These are phyloP conservation scores for Ambrosia trifida DNA, from an alignment of 129 eudicot species.

Conservation along the genomic window DNA sequence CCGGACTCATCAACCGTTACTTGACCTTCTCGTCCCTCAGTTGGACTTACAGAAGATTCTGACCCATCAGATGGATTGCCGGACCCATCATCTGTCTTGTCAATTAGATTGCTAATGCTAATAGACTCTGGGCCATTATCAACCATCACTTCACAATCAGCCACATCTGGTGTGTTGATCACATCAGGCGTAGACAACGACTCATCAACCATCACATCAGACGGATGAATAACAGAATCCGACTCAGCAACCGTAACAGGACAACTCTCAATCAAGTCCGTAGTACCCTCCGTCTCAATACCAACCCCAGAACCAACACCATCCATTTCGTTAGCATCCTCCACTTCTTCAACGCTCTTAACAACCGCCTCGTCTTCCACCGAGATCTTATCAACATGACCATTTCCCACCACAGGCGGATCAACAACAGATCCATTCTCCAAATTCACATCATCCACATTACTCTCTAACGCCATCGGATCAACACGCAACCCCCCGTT, in stretches of 20 bases:
- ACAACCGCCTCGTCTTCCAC: constrained; percentile 18
- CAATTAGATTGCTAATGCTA: constrained; percentile 17
- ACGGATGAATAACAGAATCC: not conserved
- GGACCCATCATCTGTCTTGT: constrained; percentile 18
- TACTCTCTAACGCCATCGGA: constrained; percentile 19
- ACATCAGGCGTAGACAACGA: constrained; percentile 16
- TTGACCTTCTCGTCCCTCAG: constrained; percentile 17
- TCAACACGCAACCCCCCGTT: constrained; percentile 17
- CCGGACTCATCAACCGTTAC: constrained; percentile 20
- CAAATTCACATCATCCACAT: constrained; percentile 14
- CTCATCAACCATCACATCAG: constrained; percentile 12
- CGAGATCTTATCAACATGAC: constrained; percentile 12
- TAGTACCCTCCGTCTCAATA: constrained; percentile 21
- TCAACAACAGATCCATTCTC: constrained; percentile 28
- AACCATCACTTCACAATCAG: constrained; percentile 23
- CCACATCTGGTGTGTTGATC: constrained; percentile 18
- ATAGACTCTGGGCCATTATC: constrained; percentile 21
- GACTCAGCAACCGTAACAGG: constrained; percentile 4
- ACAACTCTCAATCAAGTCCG: constrained; percentile 13
- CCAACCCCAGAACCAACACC: constrained; percentile 18
- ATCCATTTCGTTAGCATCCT: constrained; percentile 3
- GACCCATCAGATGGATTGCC: constrained; percentile 1
- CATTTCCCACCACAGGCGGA: constrained; percentile 15
- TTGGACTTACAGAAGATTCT: too few species aligned
- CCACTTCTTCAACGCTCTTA: constrained; percentile 15